These are phyloP conservation scores for Beauveria sp. DNA, from an alignment of 2,329 filamentous ascomycete genomes.

Conservation along the genomic window DNA sequence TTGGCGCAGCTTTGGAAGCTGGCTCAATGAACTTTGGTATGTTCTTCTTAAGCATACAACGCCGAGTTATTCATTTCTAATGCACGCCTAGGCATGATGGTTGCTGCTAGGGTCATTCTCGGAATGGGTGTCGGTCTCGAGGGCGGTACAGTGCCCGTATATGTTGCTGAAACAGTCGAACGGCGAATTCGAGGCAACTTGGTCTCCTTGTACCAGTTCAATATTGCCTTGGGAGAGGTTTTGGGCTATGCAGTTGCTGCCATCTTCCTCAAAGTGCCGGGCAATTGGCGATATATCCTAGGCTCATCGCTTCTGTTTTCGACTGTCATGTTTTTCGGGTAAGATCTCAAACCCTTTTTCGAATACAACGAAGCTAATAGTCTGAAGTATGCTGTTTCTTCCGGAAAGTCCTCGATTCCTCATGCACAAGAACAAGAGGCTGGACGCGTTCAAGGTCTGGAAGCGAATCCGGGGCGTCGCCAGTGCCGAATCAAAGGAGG, in stretches of 20 bases:
- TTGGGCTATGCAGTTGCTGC: slow-evolving; percentile 65
- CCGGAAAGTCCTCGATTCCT: slow-evolving; percentile 62
- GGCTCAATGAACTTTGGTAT: slow-evolving; percentile 56
- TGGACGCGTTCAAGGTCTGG: slow-evolving; percentile 54
- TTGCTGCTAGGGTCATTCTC: slow-evolving; percentile 59
- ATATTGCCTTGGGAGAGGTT: slow-evolving; percentile 68
- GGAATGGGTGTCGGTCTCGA: slow-evolving; percentile 66
- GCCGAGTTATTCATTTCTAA: not conserved
- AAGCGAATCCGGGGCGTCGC: slow-evolving; percentile 60
- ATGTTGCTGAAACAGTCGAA: slow-evolving; percentile 66
- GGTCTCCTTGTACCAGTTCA: slow-evolving; percentile 68
- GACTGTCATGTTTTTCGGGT: slow-evolving; percentile 30
- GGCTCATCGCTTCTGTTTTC: slow-evolving; percentile 66
- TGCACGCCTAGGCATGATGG: slow-evolving; percentile 49
- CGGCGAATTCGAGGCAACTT: slow-evolving; percentile 61
- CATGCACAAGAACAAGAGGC: slow-evolving; percentile 52
- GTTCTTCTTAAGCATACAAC: not conserved
- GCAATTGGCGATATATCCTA: slow-evolving; percentile 68
- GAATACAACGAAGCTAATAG: slow-evolving; percentile 35
- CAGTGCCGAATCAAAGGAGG: slow-evolving; percentile 50
- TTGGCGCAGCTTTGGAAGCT: slow-evolving; percentile 61
- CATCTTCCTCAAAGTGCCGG: slow-evolving; percentile 61
- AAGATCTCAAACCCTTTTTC: not conserved
- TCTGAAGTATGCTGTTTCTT: slow-evolving; percentile 61
- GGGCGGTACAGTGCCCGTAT: slow-evolving; percentile 66